Conservation (phyloP, 148 eudicot species). For the Silene latifolia region DNA sequence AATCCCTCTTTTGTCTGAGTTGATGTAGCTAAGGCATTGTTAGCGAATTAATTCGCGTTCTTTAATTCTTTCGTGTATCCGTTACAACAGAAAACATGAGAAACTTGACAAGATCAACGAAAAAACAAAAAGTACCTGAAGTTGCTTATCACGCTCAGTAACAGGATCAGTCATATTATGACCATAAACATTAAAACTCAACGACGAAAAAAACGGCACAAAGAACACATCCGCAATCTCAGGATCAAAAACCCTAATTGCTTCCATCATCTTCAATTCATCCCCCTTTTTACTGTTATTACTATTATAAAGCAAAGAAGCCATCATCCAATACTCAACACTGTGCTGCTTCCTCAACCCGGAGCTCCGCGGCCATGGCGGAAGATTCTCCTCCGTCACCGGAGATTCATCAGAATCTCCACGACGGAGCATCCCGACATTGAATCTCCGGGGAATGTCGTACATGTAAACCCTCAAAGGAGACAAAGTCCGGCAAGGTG, state of each 20-base stretch:
- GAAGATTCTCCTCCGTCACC: constrained; percentile 46
- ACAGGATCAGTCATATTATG: constrained; percentile 71
- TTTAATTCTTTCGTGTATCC: too few species aligned
- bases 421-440: constrained; percentile 54
- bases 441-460: constrained; percentile 62
- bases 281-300: neutral
- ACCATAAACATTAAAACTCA: constrained; percentile 77
- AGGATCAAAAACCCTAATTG: constrained; percentile 74
- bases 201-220: constrained; percentile 87
- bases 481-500: constrained; percentile 33
- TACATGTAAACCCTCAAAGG: constrained; percentile 74
- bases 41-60: too few species aligned
- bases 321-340: constrained; percentile 89
- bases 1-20: too few species aligned
- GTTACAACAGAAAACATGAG: too few species aligned
- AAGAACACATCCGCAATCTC: constrained; percentile 79
- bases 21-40: too few species aligned
- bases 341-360: constrained; percentile 73
- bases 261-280: constrained; percentile 33
- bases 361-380: constrained; percentile 55
- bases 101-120: neutral
- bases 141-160: constrained; percentile 57
- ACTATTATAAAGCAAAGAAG: constrained; percentile 46
- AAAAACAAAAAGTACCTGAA: constrained; percentile 54
- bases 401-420: constrained; percentile 26